Base-by-base conservation (phyloP, 73 alveolate species). In the Paramecium biaurelia region DNA sequence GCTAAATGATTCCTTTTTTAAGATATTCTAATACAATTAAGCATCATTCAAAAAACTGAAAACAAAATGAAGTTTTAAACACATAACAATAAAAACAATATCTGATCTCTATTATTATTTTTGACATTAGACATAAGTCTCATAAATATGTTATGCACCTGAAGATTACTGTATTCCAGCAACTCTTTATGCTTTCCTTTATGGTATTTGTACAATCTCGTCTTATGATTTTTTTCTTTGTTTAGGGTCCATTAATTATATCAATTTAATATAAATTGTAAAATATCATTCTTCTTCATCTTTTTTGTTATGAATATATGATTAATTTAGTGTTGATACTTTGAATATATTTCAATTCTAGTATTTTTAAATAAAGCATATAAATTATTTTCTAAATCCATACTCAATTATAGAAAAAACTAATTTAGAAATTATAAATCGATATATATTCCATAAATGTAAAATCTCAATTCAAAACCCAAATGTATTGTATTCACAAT, bases 21-120 rank as follows among this genome's bases (percentile, higher is more conserved):
- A 30, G 5, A 43, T 70, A 12, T 11, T 20, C 20, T n/a, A 21
- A 70, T 11, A 68, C 94, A 89, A 34, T 89, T 89, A 45, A 15
- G 35, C 87, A 43, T 89, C 94, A 43, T 67, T 58, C n/a, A 89
- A 38, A 26, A 42, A 58, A 23, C 87, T 70, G 42, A 89, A 89
- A 18, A 89, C 94, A 53, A 89, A 89, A 26, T 89, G 94, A 18
- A 70, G 38, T 70, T 82, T 89, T 59, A 89, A 89, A 63, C 94
- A 70, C 79, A 59, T 70, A 23, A 89, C 87, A 24, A 89, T 89
- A 63, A 89, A 89, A 49, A 49, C 34, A 43, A 89, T 89, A 57
- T 89, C 94, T 70, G 85, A 41, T 45, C 53, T 43, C 21, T 42
- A 26, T 34, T 89, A 30, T 53, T 89, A 38, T 43, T 89, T 89